Base-by-base conservation (phyloP, 331 rosid genomes). In the Rhamnella rubrinervis region DNA sequence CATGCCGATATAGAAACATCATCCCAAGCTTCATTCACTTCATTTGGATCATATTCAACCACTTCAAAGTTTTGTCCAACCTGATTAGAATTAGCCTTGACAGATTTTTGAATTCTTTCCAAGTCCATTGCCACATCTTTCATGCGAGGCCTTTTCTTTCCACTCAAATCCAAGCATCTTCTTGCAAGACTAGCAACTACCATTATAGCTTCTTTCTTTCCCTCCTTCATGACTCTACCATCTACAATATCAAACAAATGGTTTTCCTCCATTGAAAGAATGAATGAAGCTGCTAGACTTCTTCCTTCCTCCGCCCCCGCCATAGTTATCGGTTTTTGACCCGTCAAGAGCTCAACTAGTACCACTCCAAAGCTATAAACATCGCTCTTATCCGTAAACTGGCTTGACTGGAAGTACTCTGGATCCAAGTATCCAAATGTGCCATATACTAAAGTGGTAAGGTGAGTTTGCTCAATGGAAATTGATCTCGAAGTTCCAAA, bases 371-470 rank as follows among this genome's bases (percentile, higher is more conserved):
- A 75, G n/a, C 74, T 68, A 7, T 68, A 75, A 16, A 60, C 74
- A 1, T 75, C 79, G 9, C 74, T 75, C 57, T 61, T 75, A 8
- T 75, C 74, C 2, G 79, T 75, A 19, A 75, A 67, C 50, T 75
- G 70, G 55, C 50, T 61, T 14, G 75, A 68, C 15, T 61, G 65
- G 14, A 75, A 75, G 65, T 67, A 75, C 6, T 75, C 70, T 1
- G 79, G 79, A 17, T 75, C 79, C 52, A 75, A 61, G 70, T 75
- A 75, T 8, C 79, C 79, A 23, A 75, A 75, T 55, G 79, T 75
- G 6, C 79, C 74, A 8, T 21, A 44, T 13, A 71, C 77, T 6
- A 23, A 6, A 5, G 78, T 72, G 28, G 77, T 77, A 2, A 78
- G 59, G 20, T 78, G 82, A 1, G 82, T 62, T 41, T 77, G 70